Evolutionary conservation across 805 yeast genomes (phyloP), one percentile per base, ranked within the genome.

Genomic region (Saccharomyces kudriavzevii): DNA sequence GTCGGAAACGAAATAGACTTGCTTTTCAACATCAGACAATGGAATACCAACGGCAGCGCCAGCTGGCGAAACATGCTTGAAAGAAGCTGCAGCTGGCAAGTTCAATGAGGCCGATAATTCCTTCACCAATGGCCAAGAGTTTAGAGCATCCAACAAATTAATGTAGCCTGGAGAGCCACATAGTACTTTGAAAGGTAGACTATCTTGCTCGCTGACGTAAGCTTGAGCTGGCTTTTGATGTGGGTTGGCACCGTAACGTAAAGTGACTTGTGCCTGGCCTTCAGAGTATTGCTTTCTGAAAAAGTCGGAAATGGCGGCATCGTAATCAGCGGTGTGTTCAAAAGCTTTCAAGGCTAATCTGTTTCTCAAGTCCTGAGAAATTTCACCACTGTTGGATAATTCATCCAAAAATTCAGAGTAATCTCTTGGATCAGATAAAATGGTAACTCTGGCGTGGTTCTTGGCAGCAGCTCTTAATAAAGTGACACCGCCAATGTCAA

Each of bases 171-270:
- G 98, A 55, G 97, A 87, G 53, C 99, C 99, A 61, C 84, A 77
- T 65, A 94, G 78, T 29, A 91, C 97, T 75, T 86, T 86, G 80
- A 92, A 92, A 49, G 99, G 99, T 62, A 92, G 80, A 60, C 81
- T 81, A 60, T 85, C 87, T 63, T 95, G 96, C 61, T 84, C 82
- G 55, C 84, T 71, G 56, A 94, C 96, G 68, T 74, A 92, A 51
- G 97, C 97, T 77, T 92, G 99, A 45, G 99, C 97, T 49, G 98
- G 98, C 74, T 89, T 92, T 78, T 92, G 99, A 74, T 94, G 98
- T 56, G 99, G 99, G 79, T 92, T 92, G 54, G 97, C 97, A 72
- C 99, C 99, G 73, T 92, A 92, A 78, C 99, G 85, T 65, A 92
- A 81, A 29, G 97, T 92, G 72, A 92, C 78, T 80, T 91, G 97